These are phyloP conservation scores for Stagonosporopsis chrysanthemi DNA, from an alignment of 2,329 filamentous ascomycete genomes.

Conservation along the genomic window DNA sequence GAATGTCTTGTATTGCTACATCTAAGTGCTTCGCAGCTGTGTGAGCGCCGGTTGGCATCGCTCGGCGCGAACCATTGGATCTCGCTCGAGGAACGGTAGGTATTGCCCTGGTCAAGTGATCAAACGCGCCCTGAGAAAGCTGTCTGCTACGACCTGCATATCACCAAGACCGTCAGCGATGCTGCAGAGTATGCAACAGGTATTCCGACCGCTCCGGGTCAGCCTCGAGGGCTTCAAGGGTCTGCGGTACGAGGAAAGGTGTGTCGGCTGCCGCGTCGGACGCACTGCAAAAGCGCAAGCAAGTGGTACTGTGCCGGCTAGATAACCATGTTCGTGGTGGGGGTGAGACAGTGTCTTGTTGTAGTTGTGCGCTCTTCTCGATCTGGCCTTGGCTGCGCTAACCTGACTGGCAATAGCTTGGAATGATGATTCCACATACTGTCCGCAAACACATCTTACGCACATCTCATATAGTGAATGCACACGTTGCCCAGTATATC, in stretches of 20 bases:
- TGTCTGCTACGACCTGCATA: constrained; percentile 14
- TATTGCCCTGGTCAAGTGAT: not conserved
- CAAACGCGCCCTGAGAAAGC: constrained; percentile 10
- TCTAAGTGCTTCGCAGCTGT: constrained; percentile 35
- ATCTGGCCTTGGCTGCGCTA: constrained; percentile 12
- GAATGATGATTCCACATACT: constrained; percentile 4
- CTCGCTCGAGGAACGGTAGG: constrained; percentile 20
- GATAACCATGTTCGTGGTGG: constrained; percentile 14
- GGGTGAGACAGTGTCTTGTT: constrained; percentile 21
- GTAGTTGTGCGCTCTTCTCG: constrained; percentile 15
- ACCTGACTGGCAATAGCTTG: constrained; percentile 8
- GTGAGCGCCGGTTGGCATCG: constrained; percentile 32
- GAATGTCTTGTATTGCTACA: constrained; percentile 39
- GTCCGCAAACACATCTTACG: not conserved
- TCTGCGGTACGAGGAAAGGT: not conserved
- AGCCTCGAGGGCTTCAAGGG: not conserved
- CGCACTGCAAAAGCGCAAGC: not conserved
- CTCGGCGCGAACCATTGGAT: constrained; percentile 23
- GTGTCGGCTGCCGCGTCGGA: too few relatives aligned
- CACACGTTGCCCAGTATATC: not conserved
- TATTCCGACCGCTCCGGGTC: constrained; percentile 1
- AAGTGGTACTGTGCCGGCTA: constrained; percentile 1
- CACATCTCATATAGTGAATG: not conserved
- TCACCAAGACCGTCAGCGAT: constrained; percentile 30
- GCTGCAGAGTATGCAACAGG: constrained; percentile 11